These are phyloP conservation scores for Pythium plurisporium DNA, from an alignment of 352 stramenopile species.

Conservation along the genomic window DNA sequence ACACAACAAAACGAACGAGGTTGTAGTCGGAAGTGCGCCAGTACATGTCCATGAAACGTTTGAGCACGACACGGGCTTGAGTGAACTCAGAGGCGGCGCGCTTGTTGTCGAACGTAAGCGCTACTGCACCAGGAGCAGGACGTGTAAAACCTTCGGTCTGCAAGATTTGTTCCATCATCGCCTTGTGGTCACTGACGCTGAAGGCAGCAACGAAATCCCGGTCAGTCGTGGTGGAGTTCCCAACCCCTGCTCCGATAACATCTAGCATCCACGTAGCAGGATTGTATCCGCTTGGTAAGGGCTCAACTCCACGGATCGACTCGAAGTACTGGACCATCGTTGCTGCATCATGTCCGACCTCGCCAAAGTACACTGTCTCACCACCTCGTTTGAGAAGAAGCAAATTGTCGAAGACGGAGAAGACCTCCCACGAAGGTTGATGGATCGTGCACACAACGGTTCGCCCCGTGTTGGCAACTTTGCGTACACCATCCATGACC, in stretches of 20 bases:
- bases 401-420: constrained; percentile 86
- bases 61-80: constrained; percentile 43
- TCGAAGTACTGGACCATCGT: constrained; percentile 56
- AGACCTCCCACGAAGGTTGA: constrained; percentile 86
- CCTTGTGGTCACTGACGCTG: constrained; percentile 30
- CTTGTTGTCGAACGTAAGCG: constrained; percentile 28
- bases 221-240: too few species aligned
- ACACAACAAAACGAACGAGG: constrained; percentile 68
- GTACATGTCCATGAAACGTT: constrained; percentile 54
- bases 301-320: constrained; percentile 51
- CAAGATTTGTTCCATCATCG: constrained; percentile 20
- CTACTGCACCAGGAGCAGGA: constrained; percentile 15
- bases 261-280: constrained; percentile 71
- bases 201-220: constrained; percentile 34
- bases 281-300: constrained; percentile 48
- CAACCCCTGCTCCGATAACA: constrained; percentile 53
- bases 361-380: constrained; percentile 54
- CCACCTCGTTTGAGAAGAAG: constrained; percentile 78
- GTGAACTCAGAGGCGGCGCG: constrained; percentile 16
- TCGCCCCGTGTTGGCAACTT: constrained; percentile 75
- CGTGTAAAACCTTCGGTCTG: constrained; percentile 28
- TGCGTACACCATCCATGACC: constrained; percentile 86
- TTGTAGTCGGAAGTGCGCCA: constrained; percentile 87
- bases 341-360: constrained; percentile 28
- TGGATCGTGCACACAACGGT: constrained; percentile 89